Evolutionary conservation across 805 yeast genomes (phyloP).

Genomic region (Pachysolen tannophilus): DNA sequence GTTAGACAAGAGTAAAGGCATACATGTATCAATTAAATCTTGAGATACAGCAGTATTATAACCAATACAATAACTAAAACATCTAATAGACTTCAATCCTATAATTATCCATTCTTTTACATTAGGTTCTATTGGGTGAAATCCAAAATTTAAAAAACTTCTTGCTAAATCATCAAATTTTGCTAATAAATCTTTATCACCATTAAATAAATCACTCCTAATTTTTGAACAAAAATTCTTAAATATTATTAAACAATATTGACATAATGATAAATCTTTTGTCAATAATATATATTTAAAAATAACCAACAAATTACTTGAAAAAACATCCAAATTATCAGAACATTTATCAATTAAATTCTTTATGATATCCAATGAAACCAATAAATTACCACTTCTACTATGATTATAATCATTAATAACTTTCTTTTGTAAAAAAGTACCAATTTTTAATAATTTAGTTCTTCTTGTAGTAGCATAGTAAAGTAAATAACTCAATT

Average conservation of each 20-base stretch:
- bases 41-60: slow-evolving; percentile 23
- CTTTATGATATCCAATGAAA: slow-evolving; percentile 62
- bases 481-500: slow-evolving; percentile 77
- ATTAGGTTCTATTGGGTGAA: slow-evolving; percentile 19
- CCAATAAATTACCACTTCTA: slow-evolving; percentile 74
- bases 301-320: slow-evolving; percentile 57
- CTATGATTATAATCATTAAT: slow-evolving; percentile 49
- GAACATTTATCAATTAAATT: slow-evolving; percentile 69
- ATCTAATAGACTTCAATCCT: slow-evolving; percentile 30
- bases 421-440: slow-evolving; percentile 57
- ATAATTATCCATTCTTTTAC: slow-evolving; percentile 37
- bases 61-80: slow-evolving; percentile 30
- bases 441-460: slow-evolving; percentile 80
- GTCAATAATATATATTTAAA: slow-evolving; percentile 42
- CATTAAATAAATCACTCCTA: slow-evolving; percentile 33
- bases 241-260: slow-evolving; percentile 41
- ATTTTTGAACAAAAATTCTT: slow-evolving; percentile 28
- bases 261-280: slow-evolving; percentile 56
- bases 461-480: slow-evolving; percentile 87
- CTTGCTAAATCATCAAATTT: slow-evolving; percentile 25
- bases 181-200: slow-evolving; percentile 34
- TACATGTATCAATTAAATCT: slow-evolving; percentile 23
- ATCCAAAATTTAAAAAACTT: slow-evolving; percentile 18
- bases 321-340: slow-evolving; percentile 80
- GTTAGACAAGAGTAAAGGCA: slow-evolving; percentile 31